phyloP scores from a whole-genome alignment of 768 basidiomycete species.

The Neoboletus magnificus region DNA sequence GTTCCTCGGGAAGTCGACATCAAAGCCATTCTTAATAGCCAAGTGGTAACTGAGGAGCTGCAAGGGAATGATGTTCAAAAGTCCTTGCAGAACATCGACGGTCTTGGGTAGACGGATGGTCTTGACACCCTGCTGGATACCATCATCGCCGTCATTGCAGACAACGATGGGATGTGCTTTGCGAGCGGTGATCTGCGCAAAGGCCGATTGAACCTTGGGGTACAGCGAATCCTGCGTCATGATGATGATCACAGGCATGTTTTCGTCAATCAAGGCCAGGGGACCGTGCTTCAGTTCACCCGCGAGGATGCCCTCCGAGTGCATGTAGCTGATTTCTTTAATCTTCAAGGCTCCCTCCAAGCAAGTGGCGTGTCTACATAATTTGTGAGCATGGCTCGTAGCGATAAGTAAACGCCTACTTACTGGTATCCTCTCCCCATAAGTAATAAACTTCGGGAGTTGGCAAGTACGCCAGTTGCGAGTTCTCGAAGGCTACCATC shows the following conservation, averaged over 20 bases:
- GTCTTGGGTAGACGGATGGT: constrained; percentile 95
- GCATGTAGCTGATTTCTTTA: constrained; percentile 93
- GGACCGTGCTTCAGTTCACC: constrained; percentile 99
- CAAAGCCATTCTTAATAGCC: constrained; percentile 92
- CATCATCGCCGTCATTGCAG: constrained; percentile 89
- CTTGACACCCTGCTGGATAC: constrained; percentile 68
- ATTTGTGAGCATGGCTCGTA: not conserved
- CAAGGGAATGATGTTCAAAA: constrained; percentile 95
- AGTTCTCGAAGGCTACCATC: constrained; percentile 78
- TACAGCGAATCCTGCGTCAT: constrained; percentile 99
- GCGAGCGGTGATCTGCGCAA: constrained; percentile 95
- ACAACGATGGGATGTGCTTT: constrained; percentile 94
- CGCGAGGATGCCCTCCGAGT: constrained; percentile 76
- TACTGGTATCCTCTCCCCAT: constrained; percentile 99
- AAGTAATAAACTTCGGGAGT: constrained; percentile 85
- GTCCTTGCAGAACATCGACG: constrained; percentile 90
- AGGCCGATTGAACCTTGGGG: constrained; percentile 96
- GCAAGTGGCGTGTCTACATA: constrained; percentile 81
- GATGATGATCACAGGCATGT: constrained; percentile 98
- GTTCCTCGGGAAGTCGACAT: constrained; percentile 98
- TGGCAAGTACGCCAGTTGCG: constrained; percentile 68
- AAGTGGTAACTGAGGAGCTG: constrained; percentile 96
- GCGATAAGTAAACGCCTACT: constrained; percentile 24
- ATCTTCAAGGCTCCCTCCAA: constrained; percentile 98
- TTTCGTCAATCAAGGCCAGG: constrained; percentile 95